These are phyloP conservation scores for Nematocida ironsii DNA, from an alignment of 371 early-diverging fungal genomes.

Conservation along the genomic window DNA sequence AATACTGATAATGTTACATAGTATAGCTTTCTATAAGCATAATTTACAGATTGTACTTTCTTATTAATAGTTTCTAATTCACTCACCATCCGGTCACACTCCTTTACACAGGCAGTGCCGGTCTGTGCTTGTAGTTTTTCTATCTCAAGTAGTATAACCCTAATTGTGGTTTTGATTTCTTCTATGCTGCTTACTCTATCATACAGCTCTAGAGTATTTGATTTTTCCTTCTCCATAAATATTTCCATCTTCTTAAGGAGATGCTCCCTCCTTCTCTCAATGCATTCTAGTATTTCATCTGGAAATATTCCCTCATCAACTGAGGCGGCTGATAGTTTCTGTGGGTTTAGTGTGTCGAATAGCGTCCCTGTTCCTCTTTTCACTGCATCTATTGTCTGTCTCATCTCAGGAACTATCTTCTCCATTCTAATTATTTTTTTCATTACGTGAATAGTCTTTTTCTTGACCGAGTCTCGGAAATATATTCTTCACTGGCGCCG, in stretches of 20 bases:
- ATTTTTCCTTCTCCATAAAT: not conserved
- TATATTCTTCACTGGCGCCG: not conserved
- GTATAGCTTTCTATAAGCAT: not conserved
- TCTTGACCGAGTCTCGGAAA: constrained; percentile 1
- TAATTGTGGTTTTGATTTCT: constrained; percentile 10
- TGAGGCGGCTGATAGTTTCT: not conserved
- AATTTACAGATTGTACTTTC: not conserved
- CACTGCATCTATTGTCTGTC: not conserved
- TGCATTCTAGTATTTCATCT: constrained; percentile 30
- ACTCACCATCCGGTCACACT: constrained; percentile 17
- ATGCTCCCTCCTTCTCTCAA: constrained; percentile 16
- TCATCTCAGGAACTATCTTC: not conserved
- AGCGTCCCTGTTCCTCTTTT: not conserved
- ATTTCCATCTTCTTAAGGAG: constrained; percentile 4
- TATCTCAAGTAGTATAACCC: constrained; percentile 20
- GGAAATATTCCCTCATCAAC: constrained; percentile 46
- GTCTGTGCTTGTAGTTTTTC: constrained; percentile 44
- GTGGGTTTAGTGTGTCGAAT: constrained; percentile 11
- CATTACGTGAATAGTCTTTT: constrained; percentile 44
- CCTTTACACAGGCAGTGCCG: constrained; percentile 23
- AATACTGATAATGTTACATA: not conserved
- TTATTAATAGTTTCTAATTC: constrained; percentile 22
- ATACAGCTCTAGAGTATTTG: not conserved
- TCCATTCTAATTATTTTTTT: not conserved
- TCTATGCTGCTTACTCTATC: not conserved